phyloP scores from a whole-genome alignment of 345 rosid species.

The Melaleuca alternifolia region DNA sequence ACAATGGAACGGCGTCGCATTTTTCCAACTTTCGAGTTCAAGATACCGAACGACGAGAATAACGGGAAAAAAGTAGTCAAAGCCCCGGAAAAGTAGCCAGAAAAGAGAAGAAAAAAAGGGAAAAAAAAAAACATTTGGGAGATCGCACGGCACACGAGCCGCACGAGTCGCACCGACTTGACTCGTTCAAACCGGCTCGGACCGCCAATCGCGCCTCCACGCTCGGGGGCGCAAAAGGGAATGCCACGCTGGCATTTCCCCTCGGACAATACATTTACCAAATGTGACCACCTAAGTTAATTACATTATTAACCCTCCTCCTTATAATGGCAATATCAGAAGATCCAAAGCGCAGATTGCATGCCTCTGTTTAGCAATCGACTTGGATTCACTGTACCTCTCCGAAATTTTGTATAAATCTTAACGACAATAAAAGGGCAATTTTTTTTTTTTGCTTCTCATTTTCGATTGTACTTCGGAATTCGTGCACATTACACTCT shows the following conservation, averaged over 20 bases:
- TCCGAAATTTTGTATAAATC: neutral
- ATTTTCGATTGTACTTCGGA: neutral
- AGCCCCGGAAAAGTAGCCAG: neutral
- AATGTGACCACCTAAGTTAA: neutral
- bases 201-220: constrained; percentile 5
- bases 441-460: neutral
- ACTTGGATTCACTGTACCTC: neutral
- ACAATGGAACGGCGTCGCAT: neutral
- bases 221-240: neutral
- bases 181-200: neutral
- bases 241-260: constrained; percentile 4
- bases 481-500: neutral
- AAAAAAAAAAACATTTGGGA: neutral
- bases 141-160: neutral
- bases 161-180: neutral
- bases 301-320: neutral
- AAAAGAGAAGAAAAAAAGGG: neutral
- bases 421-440: neutral
- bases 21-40: neutral
- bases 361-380: neutral
- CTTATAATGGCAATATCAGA: neutral
- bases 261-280: neutral
- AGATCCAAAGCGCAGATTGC: neutral
- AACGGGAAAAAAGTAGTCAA: neutral
- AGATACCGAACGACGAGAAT: neutral